Evolutionary conservation across 768 basidiomycete genomes (phyloP), one percentile per base, ranked within the genome.

Genomic region (Russula ochroleuca): DNA sequence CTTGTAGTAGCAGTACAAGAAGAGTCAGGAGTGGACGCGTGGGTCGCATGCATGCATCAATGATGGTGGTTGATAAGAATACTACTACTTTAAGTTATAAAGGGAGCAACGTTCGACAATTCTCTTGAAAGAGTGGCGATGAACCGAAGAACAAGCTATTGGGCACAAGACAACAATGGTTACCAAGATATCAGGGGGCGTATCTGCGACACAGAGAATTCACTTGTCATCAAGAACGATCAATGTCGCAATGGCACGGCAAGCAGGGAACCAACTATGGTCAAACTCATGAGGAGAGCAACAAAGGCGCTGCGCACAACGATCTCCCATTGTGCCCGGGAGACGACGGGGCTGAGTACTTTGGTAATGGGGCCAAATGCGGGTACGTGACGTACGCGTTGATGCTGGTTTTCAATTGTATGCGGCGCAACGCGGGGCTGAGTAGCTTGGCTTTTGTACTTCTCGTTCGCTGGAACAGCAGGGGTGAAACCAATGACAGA

Each of bases 291-390:
- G 15, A 86, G 31, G 25, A 83, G 74, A 0, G 83, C 83, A 11
- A 84, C 67, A 0, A 76, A 33, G 49, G 77, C 78, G 2, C 85
- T 86, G 41, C 87, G 78, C 31, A 88, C 76, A 35, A 92, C 87
- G 33, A 92, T 86, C 73, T 92, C 89, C 91, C 90, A 92, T 69
- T 93, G 91, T 3, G 84, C 88, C n/a, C 91, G 80, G 57, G 83
- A 80, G 56, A 92, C 83, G 61, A 86, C 78, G 17, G 88, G 85
- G 63, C 81, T 88, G 55, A 88, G 78, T 23, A 92, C 78, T 45
- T 78, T 80, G 48, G 90, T 90, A 61, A 92, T 75, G 37, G 88
- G 87, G 23, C 84, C 80, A 66, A 92, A 92, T 49, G 88, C 84
- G 2, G 90, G 89, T 17, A 90, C 88, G 13, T 79, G 75, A 50